Base-by-base conservation (phyloP, 139 green algal species). In the Axilococcus clingmanii region DNA sequence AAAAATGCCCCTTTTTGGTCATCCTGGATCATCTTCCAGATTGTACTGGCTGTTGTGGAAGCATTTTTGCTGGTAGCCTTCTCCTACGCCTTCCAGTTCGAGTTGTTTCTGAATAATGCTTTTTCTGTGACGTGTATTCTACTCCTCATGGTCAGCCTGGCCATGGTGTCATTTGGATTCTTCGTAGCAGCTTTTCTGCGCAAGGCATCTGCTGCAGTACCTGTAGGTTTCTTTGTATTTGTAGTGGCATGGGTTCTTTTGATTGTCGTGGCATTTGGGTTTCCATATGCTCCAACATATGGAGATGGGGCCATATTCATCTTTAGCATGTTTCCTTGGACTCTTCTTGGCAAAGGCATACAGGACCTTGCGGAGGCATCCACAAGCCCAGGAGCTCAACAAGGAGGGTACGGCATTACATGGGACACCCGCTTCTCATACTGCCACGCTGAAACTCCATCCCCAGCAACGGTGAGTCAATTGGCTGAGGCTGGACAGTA, bases 331-430 rank as follows among this genome's bases (percentile, higher is more conserved):
- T 72, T 94, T 20, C 83, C 89, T 16, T 89, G 76, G 69, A 71
- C 49, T 19, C 52, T 91, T 48, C 69, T 95, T n/a, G 68, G 55
- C 19, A 91, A 94, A 59, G 78, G 76, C 2, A 42, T 94, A 19
- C 22, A 59, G 17, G 81, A 89, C 58, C 46, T 89, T 25, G 60
- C 77, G 12, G 52, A 54, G 0, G 80, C 80, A 7, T n/a, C n/a
- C n/a, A n/a, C n/a, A n/a, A n/a, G n/a, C n/a, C n/a, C n/a, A n/a
- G n/a, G n/a, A n/a, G 64, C 72, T 4, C 47, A 70, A 22, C 65
- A 58, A 60, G 29, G 25, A 12, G 24, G 20, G 12, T 43, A 17
- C 1, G 79, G 78, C 42, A 58, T 91, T 20, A 43, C 37, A 4
- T 89, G 77, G 74, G 35, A 22, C 12, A 36, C 78, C 7, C 62